Base-by-base conservation (phyloP, 139 green algal species). In the Eudorina sp. region DNA sequence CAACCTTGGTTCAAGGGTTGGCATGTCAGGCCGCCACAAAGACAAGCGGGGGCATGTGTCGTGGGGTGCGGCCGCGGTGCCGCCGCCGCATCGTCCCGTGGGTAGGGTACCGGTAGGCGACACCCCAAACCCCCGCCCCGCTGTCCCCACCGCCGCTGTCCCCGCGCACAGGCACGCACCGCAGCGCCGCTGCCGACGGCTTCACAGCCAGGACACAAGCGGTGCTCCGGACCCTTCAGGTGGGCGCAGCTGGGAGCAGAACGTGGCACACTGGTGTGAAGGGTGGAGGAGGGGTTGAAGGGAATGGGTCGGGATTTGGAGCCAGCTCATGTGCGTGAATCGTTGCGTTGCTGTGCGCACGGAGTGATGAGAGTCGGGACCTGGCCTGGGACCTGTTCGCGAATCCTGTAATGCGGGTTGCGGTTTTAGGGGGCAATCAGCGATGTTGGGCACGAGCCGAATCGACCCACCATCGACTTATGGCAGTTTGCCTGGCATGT, bases 181-280 rank as follows among this genome's bases (percentile, higher is more conserved):
- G 64, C 27, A 5, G 18, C 40, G 3, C 73, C 75, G 79, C 40
- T 29, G 40, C 60, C 0, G 82, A 88, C 66, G 82, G 82, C 66
- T 88, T 88, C 46, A 88, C 82, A 0, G 66, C 82, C 11, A 46
- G 82, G 16, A 88, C 82, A 0, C 82, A 45, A 18, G 46, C 16
- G 0, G 31, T 86, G n/a, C 60, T 86, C 60, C 41, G 31, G 31
- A 53, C 25, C 27, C 80, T 86, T 40, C 80, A 77, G 80, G 80
- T 86, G 43, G 19, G 79, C 11, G 14, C 19, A 27, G 64, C 18
- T 38, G 64, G 64, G 8, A 34, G 27, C 29, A 11, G 27, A 11
- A 66, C 27, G 55, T 23, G 7, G 55, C 4, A 5, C 55, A 5
- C 27, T 66, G 55, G 8, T 34, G 4, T 66, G 8, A 11, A 11